A percentile compares a stretch with the other conserved stretches of the same genome.
phyloP scores from a whole-genome alignment of 2,329 filamentous ascomycete species.

The Teratosphaeria epicoccoides region DNA sequence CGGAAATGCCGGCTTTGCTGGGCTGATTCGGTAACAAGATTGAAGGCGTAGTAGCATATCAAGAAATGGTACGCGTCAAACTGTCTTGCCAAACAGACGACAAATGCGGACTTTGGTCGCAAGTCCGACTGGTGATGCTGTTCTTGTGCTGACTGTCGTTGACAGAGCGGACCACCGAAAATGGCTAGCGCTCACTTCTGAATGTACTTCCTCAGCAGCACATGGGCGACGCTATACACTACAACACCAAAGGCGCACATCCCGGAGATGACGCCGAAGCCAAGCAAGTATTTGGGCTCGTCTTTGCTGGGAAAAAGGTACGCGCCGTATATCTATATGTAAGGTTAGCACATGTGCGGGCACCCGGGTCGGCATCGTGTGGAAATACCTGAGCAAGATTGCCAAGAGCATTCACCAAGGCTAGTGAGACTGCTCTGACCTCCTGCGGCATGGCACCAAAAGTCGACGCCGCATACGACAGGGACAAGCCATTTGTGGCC shows the following conservation, averaged over 20 bases:
- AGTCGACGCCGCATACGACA: conserved; percentile 43
- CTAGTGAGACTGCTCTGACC: conserved; percentile 42
- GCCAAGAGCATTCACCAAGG: conserved; percentile 44
- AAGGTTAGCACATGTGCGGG: conserved; percentile 15
- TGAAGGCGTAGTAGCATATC: too few species aligned
- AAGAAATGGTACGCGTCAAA: too few species aligned
- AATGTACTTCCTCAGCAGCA: conserved; percentile 4
- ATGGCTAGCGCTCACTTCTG: background rate
- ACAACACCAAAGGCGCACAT: conserved; percentile 7
- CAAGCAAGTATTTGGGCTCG: conserved; percentile 40
- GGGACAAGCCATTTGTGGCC: conserved; percentile 41
- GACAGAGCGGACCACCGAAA: too few species aligned
- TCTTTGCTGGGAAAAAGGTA: conserved; percentile 42
- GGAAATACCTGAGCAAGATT: conserved; percentile 48
- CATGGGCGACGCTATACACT: conserved; percentile 2
- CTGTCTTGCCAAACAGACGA: too few species aligned
- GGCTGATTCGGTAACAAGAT: too few species aligned
- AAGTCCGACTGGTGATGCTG: too few species aligned
- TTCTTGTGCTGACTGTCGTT: too few species aligned
- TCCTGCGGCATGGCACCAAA: conserved; percentile 40
- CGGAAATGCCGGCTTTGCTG: too few species aligned
- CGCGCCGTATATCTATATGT: conserved; percentile 42
- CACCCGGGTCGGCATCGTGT: conserved; percentile 41
- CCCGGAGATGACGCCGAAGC: conserved; percentile 22
- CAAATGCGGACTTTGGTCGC: too few species aligned